Base-by-base conservation (phyloP, 768 basidiomycete genomes). In the Tulasnella sp. region DNA sequence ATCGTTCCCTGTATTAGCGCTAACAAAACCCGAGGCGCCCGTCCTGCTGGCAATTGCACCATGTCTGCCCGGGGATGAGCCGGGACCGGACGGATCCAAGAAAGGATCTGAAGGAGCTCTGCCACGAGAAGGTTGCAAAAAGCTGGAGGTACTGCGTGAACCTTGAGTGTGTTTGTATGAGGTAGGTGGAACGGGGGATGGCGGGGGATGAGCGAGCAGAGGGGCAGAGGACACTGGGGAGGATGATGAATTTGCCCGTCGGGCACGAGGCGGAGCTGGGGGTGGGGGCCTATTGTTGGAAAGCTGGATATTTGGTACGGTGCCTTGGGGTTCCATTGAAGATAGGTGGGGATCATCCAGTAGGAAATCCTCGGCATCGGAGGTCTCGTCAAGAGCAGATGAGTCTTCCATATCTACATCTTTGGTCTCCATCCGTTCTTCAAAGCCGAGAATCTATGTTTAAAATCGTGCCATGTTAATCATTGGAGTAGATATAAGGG, bases 361-460 rank as follows among this genome's bases (percentile, higher is more conserved):
- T n/a, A n/a, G n/a, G n/a, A n/a, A n/a, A n/a, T n/a, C n/a, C n/a
- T n/a, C n/a, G n/a, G n/a, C n/a, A n/a, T n/a, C n/a, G n/a, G n/a
- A n/a, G n/a, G n/a, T n/a, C 12, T n/a, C 48, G 29, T n/a, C 25
- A 7, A 25, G 48, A 6, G 23, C 48, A 17, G 34, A 31, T 17
- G n/a, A n/a, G n/a, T n/a, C n/a, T n/a, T n/a, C n/a, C n/a, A n/a
- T n/a, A n/a, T n/a, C n/a, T n/a, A n/a, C n/a, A n/a, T 49, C 25
- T 7, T 29, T 27, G 17, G 48, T 19, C 19, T 49, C 34, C 32
- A 69, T 64, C n/a, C 65, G 66, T 66, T 92, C 89, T 66, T 86
- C 83, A 68, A 92, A 92, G 7, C 79, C 89, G 32, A 82, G 71
- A 21, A 80, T 77, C 77, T 78, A 61, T 53, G 51, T 61, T 58